These are phyloP conservation scores for Ziziphus jujuba DNA, from an alignment of 306 rosid genomes.

Conservation along the genomic window DNA sequence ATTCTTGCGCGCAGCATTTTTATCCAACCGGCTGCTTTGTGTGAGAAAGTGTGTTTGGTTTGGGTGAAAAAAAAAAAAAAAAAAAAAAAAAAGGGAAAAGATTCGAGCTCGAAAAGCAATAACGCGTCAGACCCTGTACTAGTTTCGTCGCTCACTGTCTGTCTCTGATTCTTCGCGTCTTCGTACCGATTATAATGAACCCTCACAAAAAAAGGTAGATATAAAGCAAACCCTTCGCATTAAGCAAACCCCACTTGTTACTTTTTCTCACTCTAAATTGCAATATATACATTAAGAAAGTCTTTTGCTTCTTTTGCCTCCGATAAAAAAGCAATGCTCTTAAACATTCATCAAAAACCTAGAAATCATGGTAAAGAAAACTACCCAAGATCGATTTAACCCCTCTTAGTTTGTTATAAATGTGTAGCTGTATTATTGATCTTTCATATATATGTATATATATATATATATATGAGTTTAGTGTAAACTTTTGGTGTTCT, in stretches of 20 bases:
- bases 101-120: too few species aligned
- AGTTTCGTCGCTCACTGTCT: too few species aligned
- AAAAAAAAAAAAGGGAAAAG: too few species aligned
- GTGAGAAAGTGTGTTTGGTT: too few species aligned
- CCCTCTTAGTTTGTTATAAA: background rate
- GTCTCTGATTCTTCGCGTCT: too few species aligned
- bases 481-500: background rate
- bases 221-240: conserved; percentile 1
- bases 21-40: too few species aligned
- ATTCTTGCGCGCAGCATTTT: too few species aligned
- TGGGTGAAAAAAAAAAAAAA: too few species aligned
- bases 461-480: too few species aligned
- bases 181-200: too few species aligned
- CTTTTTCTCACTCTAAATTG: background rate
- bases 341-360: conserved; percentile 5
- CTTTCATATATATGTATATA: background rate
- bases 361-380: background rate
- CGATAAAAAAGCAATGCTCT: background rate
- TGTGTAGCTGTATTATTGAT: background rate
- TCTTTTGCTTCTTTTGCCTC: too few species aligned
- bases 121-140: too few species aligned
- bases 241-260: conserved; percentile 3
- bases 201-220: background rate
- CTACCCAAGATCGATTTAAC: background rate
- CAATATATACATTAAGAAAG: background rate